Base-by-base conservation (phyloP, 306 rosid species). In the Cyclanthera cordifolia region DNA sequence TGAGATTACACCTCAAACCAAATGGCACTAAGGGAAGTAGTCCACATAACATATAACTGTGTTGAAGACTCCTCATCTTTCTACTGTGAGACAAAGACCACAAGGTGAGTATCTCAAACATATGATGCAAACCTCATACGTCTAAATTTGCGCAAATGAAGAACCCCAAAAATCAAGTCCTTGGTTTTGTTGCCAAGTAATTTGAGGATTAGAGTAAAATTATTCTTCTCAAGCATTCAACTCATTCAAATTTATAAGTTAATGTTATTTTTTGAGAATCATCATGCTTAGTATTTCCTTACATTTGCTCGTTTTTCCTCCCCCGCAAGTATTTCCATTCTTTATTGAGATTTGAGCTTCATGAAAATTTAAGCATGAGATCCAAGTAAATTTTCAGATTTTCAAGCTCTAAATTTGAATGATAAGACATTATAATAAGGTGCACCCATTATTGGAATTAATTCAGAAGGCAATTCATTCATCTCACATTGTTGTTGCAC, bases 131-230 rank as follows among this genome's bases (percentile, higher is more conserved):
- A 46, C 53, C 19, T 14, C 45, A 11, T 32, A 19, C 53, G 9
- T 8, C 13, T 64, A 32, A 34, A 12, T 45, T 15, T 43, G 21
- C 45, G 16, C 37, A 14, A 28, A 43, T n/a, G n/a, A n/a, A 61
- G 34, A 12, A 32, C 17, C 49, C 32, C 69, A 64, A 13, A 64
- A 64, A 5, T 43, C 39, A 20, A 24, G 6, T n/a, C 8, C 37
- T 56, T 1, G 41, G 59, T 19, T 5, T 11, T 53, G 8, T 13
- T 53, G 59, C 59, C n/a, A 20, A 10, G 32, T 53, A 37, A 9
- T 61, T 61, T 61, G 68, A 61, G 50, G 27, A 61, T 12, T 59
- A 37, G 8, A 16, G 67, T 32, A 59, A 59, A 57, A 32, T 16
- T 59, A 8, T 45, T 59, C 67, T 28, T 59, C 67, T 8, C 37